These are phyloP conservation scores for Candida taoyuanica DNA, from an alignment of 805 yeast genomes.

Conservation along the genomic window DNA sequence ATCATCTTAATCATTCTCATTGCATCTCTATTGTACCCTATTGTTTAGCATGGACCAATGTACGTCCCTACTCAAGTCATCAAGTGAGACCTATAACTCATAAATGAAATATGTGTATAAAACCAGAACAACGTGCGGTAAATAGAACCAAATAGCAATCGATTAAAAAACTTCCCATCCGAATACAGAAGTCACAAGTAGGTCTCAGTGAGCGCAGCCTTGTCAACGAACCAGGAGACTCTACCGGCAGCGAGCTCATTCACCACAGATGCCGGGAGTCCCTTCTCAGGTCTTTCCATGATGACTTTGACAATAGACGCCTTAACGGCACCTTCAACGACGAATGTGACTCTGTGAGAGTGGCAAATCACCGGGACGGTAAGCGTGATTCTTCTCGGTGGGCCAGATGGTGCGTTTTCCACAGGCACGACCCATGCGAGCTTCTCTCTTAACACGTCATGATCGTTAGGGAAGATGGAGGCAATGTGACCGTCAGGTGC, in stretches of 20 bases:
- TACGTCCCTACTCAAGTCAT: too few species aligned
- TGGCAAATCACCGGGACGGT: constrained; percentile 95
- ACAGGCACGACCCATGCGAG: constrained; percentile 96
- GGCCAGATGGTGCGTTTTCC: constrained; percentile 86
- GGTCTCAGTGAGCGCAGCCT: constrained; percentile 75
- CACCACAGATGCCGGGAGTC: constrained; percentile 88
- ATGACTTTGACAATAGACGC: constrained; percentile 88
- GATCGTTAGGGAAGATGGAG: constrained; percentile 85
- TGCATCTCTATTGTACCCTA: too few species aligned
- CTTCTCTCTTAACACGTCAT: constrained; percentile 80
- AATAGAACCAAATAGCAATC: too few species aligned
- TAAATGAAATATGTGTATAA: background rate
- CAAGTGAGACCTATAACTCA: too few species aligned
- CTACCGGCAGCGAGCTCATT: constrained; percentile 96
- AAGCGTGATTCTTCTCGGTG: constrained; percentile 77
- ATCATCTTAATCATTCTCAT: too few species aligned
- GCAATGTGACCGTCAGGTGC: constrained; percentile 99
- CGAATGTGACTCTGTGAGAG: constrained; percentile 87
- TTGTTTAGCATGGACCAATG: too few species aligned
- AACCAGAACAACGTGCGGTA: too few species aligned
- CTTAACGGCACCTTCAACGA: constrained; percentile 93
- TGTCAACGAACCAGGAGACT: constrained; percentile 96
- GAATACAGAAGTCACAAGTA: constrained; percentile 13
- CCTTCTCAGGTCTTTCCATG: constrained; percentile 96
- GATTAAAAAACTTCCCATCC: too few species aligned